These are phyloP conservation scores for Lecanicillium sp. DNA, from an alignment of 2,329 filamentous ascomycete genomes.

Conservation along the genomic window DNA sequence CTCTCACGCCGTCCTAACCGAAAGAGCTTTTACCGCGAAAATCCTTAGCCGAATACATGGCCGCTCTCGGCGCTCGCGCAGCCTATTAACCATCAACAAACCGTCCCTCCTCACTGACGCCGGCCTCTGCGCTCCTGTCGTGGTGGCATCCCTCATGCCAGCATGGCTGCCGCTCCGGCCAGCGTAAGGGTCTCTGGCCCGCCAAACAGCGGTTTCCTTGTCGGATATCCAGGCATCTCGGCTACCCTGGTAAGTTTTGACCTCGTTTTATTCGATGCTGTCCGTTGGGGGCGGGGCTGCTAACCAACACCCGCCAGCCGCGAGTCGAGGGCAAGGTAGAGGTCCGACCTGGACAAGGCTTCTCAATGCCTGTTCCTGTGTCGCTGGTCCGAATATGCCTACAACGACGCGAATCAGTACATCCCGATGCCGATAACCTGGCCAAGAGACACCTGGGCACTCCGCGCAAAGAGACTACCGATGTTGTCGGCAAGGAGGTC, in stretches of 20 bases:
- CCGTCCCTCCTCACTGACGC: not conserved
- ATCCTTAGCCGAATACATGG: not conserved
- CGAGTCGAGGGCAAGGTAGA: slow-evolving; percentile 97
- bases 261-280: no score
- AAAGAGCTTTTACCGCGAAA: not conserved
- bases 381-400: slow-evolving; percentile 92
- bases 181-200: slow-evolving; percentile 90
- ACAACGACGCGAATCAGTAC: slow-evolving; percentile 89
- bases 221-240: slow-evolving; percentile 96
- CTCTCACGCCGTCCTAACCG: no score
- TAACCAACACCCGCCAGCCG: slow-evolving; percentile 46
- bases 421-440: slow-evolving; percentile 89
- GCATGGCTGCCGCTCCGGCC: slow-evolving; percentile 26
- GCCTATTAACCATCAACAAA: not conserved
- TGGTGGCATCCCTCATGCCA: slow-evolving; percentile 53
- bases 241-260: slow-evolving; percentile 74
- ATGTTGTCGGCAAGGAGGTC: slow-evolving; percentile 94
- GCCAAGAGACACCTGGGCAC: slow-evolving; percentile 87
- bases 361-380: slow-evolving; percentile 80
- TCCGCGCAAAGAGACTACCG: slow-evolving; percentile 80
- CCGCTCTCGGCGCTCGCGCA: not conserved
- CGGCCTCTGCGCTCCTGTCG: slow-evolving; percentile 3
- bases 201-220: slow-evolving; percentile 92
- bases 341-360: slow-evolving; percentile 77
- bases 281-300: slow-evolving; percentile 5